Percentiles rank a stretch among this genome's conserved stretches.
phyloP scores from a whole-genome alignment of 441 rosid species.

The Omphalea diandra region DNA sequence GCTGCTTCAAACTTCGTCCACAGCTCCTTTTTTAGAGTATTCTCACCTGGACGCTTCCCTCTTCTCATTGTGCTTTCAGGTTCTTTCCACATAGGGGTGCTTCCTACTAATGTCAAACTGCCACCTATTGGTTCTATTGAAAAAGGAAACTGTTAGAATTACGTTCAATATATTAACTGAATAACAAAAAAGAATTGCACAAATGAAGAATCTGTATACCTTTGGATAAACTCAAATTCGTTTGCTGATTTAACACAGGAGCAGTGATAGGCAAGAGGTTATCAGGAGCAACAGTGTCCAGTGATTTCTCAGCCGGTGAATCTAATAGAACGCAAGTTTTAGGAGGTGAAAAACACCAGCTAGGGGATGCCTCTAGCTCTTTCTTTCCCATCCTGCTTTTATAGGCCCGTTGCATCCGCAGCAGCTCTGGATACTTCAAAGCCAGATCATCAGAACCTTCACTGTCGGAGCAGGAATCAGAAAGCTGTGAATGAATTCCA shows the following conservation, averaged over 20 bases:
- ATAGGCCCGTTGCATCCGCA: slow-evolving; percentile 49
- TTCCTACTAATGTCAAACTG: slow-evolving; percentile 31
- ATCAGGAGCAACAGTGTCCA: slow-evolving; percentile 24
- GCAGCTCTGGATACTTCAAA: slow-evolving; percentile 69
- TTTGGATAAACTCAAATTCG: slow-evolving; percentile 16
- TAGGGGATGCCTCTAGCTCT: slow-evolving; percentile 60
- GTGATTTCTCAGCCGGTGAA: slow-evolving; percentile 48
- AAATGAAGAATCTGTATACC: slow-evolving; percentile 18
- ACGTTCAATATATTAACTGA: slow-evolving; percentile 12
- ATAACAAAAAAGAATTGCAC: background rate
- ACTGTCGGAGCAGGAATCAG: slow-evolving; percentile 52
- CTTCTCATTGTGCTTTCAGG: slow-evolving; percentile 44
- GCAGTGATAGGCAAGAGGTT: slow-evolving; percentile 22
- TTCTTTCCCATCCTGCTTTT: slow-evolving; percentile 41
- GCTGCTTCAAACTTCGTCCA: slow-evolving; percentile 98
- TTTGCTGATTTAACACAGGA: slow-evolving; percentile 28
- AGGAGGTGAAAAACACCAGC: slow-evolving; percentile 93
- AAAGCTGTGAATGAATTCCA: slow-evolving; percentile 42
- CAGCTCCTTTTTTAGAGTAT: slow-evolving; percentile 81
- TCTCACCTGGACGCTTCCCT: slow-evolving; percentile 77
- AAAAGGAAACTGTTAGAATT: background rate
- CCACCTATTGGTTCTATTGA: slow-evolving; percentile 32
- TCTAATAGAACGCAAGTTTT: slow-evolving; percentile 71
- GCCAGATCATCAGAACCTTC: slow-evolving; percentile 46
- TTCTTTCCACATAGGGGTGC: slow-evolving; percentile 71